A percentile compares a stretch with the other conserved stretches of the same genome.
Evolutionary conservation across 2,329 filamentous ascomycete genomes (phyloP).

Genomic region (Rutstroemia sp.): DNA sequence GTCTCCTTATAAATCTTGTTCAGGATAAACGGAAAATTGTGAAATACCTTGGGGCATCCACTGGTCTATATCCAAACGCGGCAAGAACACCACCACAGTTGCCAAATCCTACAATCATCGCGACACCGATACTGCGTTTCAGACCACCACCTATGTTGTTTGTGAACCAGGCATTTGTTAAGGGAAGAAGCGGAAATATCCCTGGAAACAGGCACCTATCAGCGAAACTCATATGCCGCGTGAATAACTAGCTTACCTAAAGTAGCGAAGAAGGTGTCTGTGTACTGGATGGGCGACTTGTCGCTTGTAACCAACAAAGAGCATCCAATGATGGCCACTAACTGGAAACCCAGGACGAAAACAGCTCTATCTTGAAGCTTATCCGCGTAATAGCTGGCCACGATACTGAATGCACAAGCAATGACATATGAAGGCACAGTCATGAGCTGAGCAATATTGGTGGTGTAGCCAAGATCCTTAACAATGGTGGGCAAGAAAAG

Average conservation of each 20-base stretch:
- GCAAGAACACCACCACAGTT: conserved; percentile 69
- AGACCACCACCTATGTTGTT: conserved; percentile 91
- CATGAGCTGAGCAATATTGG: conserved; percentile 41
- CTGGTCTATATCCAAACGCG: conserved; percentile 40
- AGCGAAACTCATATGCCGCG: not conserved
- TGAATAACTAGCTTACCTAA: conserved; percentile 34
- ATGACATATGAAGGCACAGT: conserved; percentile 50
- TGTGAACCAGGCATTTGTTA: conserved; percentile 77
- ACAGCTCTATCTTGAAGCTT: conserved; percentile 65
- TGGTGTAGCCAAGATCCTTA: conserved; percentile 46
- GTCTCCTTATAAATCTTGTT: not conserved
- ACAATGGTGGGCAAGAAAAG: conserved; percentile 38
- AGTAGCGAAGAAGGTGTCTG: conserved; percentile 74
- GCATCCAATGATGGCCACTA: conserved; percentile 70
- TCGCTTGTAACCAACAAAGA: conserved; percentile 63
- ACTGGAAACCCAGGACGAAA: conserved; percentile 52
- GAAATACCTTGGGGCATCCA: conserved; percentile 29
- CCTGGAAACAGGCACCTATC: conserved; percentile 35
- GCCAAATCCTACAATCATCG: conserved; percentile 84
- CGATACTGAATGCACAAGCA: conserved; percentile 58
- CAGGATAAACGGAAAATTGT: conserved; percentile 20
- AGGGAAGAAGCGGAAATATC: conserved; percentile 78
- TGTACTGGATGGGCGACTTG: conserved; percentile 65
- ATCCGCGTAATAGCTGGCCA: conserved; percentile 68
- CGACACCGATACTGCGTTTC: conserved; percentile 79